Evolutionary conservation across 2,329 filamentous ascomycete genomes (phyloP), one percentile per base, ranked within the genome.

Genomic region (Epichloe gansuensis): DNA sequence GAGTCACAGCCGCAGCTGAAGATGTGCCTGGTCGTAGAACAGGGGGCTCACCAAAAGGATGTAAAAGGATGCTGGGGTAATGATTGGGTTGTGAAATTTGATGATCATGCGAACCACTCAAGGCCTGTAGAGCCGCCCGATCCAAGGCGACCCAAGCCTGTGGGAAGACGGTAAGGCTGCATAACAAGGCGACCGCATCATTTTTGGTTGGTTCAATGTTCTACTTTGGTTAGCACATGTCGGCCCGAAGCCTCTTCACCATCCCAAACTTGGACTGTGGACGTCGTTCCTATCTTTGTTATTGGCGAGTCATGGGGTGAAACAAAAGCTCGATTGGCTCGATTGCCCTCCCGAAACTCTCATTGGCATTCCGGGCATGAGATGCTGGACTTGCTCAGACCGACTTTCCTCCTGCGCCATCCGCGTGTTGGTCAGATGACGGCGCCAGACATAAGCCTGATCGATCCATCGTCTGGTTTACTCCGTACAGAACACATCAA

Each of bases 91-190:
- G 23, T 31, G 23, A 25, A 21, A 45, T 23, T 6, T 38, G 27
- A 23, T 12, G 15, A 8, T 9, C 15, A 13, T 44, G 25, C 41
- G 49, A 44, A 50, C 41, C 40, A 50, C 41, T 43, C 11, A 17
- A 36, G 49, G 9, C 47, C 25, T 25, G 47, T 27, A 50, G 27
- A 31, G 47, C 17, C 8, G 47, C 47, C 38, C 44, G 38, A 38
- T 40, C 44, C 21, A 39, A 41, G 15, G 42, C 39, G 40, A 47
- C 35, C 48, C 49, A 48, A 35, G n/a, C 39, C 39, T 15, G 41
- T 42, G 51, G 49, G 46, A 49, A 44, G 31, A 25, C 35, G 45
- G 38, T 49, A 54, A 54, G 54, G 52, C 54, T 54, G 52, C 47
- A 52, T 42, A 36, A 50, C 21, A 38, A 12, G 15, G 15, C 38